Conservation (phyloP, 2,329 filamentous ascomycete species). For the Talaromyces sp. region DNA sequence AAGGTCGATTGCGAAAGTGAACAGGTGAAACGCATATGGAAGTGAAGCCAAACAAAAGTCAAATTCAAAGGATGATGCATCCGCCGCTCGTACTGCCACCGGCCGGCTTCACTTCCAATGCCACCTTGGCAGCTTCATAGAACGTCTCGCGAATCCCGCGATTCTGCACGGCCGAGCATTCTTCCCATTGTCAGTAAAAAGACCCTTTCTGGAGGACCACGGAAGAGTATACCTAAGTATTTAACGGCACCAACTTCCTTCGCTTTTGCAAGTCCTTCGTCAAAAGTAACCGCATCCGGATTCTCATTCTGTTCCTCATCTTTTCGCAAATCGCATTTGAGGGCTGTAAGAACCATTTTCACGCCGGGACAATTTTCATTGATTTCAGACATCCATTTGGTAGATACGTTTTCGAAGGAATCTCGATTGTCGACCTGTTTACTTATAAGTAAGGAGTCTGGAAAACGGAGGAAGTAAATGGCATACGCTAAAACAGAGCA, state of each 20-base stretch:
- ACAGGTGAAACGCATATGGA: constrained; percentile 3
- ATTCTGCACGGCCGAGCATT: constrained; percentile 98
- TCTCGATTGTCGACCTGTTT: constrained; percentile 78
- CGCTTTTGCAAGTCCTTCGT: constrained; percentile 84
- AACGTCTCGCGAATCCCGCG: constrained; percentile 97
- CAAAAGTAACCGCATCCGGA: constrained; percentile 67
- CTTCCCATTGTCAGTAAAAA: constrained; percentile 37
- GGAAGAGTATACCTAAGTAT: constrained; percentile 62
- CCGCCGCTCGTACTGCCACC: constrained; percentile 29
- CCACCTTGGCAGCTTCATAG: constrained; percentile 92
- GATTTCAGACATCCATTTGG: constrained; percentile 97
- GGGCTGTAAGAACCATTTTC: constrained; percentile 86
- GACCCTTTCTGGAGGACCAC: not conserved
- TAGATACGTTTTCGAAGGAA: constrained; percentile 96
- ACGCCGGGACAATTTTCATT: constrained; percentile 95
- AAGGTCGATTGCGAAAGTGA: not conserved
- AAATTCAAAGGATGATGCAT: constrained; percentile 35
- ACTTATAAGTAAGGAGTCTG: not conserved
- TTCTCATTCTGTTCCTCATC: constrained; percentile 66
- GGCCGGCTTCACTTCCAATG: constrained; percentile 53
- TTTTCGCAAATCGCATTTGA: constrained; percentile 95
- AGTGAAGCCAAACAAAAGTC: not conserved
- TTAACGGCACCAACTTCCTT: constrained; percentile 86
- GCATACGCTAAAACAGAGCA: constrained; percentile 87
- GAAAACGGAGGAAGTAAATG: not conserved